Conservation (phyloP, 2,329 filamentous ascomycete genomes). For the Colletotrichum sp. region DNA sequence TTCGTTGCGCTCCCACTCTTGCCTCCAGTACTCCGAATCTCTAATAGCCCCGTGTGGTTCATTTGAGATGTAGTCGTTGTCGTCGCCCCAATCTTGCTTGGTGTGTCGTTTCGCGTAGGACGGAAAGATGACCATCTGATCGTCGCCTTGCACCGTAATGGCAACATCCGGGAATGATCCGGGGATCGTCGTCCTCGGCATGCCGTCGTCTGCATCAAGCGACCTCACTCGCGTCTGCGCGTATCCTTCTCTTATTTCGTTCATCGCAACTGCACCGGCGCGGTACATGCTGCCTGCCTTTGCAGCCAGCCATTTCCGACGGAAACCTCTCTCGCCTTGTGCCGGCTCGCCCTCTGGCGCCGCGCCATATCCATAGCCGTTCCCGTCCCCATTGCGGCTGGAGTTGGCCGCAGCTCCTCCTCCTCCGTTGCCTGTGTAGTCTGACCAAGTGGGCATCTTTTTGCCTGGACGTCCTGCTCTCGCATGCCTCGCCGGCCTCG, state of each 20-base stretch:
- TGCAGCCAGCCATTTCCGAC: conserved; percentile 77
- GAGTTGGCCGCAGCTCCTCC: conserved; percentile 1
- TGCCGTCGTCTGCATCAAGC: conserved; percentile 36
- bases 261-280: conserved; percentile 61
- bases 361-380: conserved; percentile 38
- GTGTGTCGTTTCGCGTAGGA: conserved; percentile 84
- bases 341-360: conserved; percentile 29
- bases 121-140: conserved; percentile 94
- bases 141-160: conserved; percentile 79
- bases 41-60: conserved; percentile 46
- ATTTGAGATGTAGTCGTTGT: conserved; percentile 35
- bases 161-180: conserved; percentile 84
- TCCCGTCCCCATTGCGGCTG: conserved; percentile 12
- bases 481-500: conserved; percentile 34
- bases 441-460: conserved; percentile 25
- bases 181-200: conserved; percentile 59
- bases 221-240: conserved; percentile 53
- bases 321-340: conserved; percentile 67
- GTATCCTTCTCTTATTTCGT: conserved; percentile 64
- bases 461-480: conserved; percentile 25
- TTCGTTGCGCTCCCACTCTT: conserved; percentile 80
- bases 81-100: conserved; percentile 47
- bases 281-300: conserved; percentile 64
- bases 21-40: conserved; percentile 77
- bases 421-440: conserved; percentile 17